phyloP scores from a whole-genome alignment of 2,329 filamentous ascomycete species.

The Cyphellophora attinorum region DNA sequence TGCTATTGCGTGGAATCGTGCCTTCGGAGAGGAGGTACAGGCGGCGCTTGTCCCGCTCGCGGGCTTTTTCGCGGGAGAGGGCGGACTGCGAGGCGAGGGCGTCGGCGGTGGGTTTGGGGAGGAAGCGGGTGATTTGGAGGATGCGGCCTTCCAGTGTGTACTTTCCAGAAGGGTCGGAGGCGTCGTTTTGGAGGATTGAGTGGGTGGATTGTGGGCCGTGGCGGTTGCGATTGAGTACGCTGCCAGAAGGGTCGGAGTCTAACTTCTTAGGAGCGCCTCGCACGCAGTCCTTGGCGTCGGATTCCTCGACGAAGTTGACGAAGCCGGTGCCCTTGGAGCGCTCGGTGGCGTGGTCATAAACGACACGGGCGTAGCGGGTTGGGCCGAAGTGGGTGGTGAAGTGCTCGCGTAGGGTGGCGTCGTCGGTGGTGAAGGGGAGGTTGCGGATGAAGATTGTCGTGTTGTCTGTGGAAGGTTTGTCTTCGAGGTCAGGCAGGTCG shows the following conservation, averaged over 20 bases:
- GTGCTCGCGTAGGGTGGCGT: constrained; percentile 73
- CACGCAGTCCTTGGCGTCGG: constrained; percentile 69
- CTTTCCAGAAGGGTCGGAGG: constrained; percentile 66
- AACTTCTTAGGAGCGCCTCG: constrained; percentile 58
- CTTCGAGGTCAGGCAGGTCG: constrained; percentile 35
- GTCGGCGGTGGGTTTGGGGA: constrained; percentile 70
- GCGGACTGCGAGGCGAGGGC: constrained; percentile 63
- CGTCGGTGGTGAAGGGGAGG: constrained; percentile 77
- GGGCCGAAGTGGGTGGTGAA: constrained; percentile 72
- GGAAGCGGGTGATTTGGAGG: constrained; percentile 73
- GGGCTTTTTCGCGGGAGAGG: constrained; percentile 48
- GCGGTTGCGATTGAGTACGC: constrained; percentile 29
- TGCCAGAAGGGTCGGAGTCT: constrained; percentile 17
- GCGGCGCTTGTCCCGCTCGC: constrained; percentile 79
- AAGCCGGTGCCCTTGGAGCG: constrained; percentile 88
- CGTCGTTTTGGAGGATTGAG: constrained; percentile 81
- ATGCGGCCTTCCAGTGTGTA: constrained; percentile 90
- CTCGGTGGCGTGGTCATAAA: constrained; percentile 76
- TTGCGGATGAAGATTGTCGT: constrained; percentile 89
- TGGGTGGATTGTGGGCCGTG: constrained; percentile 48
- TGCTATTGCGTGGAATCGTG: constrained; percentile 64
- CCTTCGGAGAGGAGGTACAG: constrained; percentile 85
- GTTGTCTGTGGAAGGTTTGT: constrained; percentile 39
- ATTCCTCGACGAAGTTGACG: constrained; percentile 75
- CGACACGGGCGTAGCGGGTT: constrained; percentile 84